Evolutionary conservation across 345 rosid genomes (phyloP).

Genomic region (Psidium guajava): DNA sequence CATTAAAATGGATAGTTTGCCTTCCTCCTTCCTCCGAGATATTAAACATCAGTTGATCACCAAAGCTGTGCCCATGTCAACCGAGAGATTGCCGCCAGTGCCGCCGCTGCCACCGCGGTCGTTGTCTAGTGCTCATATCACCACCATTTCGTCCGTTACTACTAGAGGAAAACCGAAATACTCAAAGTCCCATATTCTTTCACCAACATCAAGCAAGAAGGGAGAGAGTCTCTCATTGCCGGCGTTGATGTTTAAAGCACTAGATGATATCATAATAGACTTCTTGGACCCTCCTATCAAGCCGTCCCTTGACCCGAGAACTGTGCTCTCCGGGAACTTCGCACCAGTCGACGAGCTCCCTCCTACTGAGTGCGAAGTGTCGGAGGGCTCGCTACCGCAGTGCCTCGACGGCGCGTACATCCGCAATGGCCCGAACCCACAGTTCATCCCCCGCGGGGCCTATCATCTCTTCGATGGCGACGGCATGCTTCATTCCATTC

Average conservation of each 20-base stretch:
- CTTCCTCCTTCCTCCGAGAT: neutral
- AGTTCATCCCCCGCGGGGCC: slow-evolving; percentile 44
- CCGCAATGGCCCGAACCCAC: slow-evolving; percentile 49
- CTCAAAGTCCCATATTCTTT: neutral
- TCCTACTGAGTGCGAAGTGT: slow-evolving; percentile 33
- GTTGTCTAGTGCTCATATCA: neutral
- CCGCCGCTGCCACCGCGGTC: neutral
- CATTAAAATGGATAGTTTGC: neutral
- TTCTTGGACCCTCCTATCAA: slow-evolving; percentile 40
- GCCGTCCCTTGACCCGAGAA: slow-evolving; percentile 29
- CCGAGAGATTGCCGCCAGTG: neutral
- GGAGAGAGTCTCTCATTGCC: neutral
- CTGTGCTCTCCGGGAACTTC: slow-evolving; percentile 28
- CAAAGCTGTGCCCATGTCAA: neutral
- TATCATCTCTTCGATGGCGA: slow-evolving; percentile 52
- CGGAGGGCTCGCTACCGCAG: slow-evolving; percentile 27
- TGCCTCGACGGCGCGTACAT: slow-evolving; percentile 44
- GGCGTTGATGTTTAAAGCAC: slow-evolving; percentile 11
- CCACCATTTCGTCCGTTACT: neutral
- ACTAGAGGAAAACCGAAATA: neutral
- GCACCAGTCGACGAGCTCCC: slow-evolving; percentile 48
- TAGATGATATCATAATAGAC: slow-evolving; percentile 32
- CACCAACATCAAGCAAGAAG: neutral
- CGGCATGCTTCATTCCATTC: slow-evolving; percentile 51
- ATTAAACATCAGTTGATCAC: neutral